Percentiles rank a stretch among this genome's conserved stretches.
These are phyloP conservation scores for Oropetium thomaeum DNA, from an alignment of 176 grass and related monocot genomes.

Conservation along the genomic window DNA sequence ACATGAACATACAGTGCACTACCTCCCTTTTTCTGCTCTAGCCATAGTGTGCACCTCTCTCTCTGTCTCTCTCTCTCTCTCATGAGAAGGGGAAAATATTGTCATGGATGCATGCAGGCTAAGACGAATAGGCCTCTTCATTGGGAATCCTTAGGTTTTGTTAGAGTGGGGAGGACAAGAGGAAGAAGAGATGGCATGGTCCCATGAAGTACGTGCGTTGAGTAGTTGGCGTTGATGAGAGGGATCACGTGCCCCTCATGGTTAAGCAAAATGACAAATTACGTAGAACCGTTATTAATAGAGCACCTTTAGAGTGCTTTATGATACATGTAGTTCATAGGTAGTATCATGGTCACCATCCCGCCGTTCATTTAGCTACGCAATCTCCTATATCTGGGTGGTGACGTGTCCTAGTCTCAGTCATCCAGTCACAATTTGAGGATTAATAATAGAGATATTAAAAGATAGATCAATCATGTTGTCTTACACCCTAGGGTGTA, in stretches of 20 bases:
- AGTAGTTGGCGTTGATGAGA: slow-evolving; percentile 24
- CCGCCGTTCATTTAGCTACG: too few species aligned
- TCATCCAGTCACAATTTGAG: too few species aligned
- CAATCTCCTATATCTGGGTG: too few species aligned
- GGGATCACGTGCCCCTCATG: slow-evolving; percentile 37
- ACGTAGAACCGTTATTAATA: slow-evolving; percentile 32
- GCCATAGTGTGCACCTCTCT: slow-evolving; percentile 31
- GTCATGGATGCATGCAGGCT: slow-evolving; percentile 40
- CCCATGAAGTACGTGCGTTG: slow-evolving; percentile 53
- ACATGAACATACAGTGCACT: slow-evolving; percentile 46
- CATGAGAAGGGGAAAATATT: slow-evolving; percentile 16
- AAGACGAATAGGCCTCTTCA: slow-evolving; percentile 57
- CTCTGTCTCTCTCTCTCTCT: slow-evolving; percentile 8
- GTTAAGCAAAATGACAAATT: slow-evolving; percentile 32
- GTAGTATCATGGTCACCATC: too few species aligned
- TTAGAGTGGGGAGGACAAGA: slow-evolving; percentile 50
- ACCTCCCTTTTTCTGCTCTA: slow-evolving; percentile 35
- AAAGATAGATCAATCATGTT: too few species aligned
- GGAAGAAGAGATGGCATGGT: slow-evolving; percentile 31
- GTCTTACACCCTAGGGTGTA: too few species aligned
- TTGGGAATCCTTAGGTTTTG: slow-evolving; percentile 53
- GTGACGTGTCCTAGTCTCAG: too few species aligned
- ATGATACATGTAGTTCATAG: too few species aligned
- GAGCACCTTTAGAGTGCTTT: too few species aligned
- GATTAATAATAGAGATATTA: too few species aligned